These are phyloP conservation scores for Cladosporium sp. DNA, from an alignment of 2,329 filamentous ascomycete genomes.

Conservation along the genomic window DNA sequence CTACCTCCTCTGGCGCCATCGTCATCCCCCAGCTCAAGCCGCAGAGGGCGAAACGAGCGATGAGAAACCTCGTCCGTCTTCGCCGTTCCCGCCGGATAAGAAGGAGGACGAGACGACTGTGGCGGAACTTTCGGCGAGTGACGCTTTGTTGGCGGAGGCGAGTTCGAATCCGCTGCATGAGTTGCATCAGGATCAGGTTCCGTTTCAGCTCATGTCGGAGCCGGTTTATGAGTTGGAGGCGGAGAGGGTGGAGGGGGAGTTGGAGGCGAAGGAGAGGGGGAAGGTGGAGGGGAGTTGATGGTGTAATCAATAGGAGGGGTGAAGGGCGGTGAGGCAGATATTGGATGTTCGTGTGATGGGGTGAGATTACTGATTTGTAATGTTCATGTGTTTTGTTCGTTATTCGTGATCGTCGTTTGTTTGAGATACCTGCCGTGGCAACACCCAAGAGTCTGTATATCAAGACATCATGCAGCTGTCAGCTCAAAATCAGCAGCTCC, in stretches of 20 bases:
- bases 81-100: background rate
- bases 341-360: no score
- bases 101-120: background rate
- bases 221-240: constrained; percentile 7
- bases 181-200: constrained; percentile 2
- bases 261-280: background rate
- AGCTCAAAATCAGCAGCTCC: no score
- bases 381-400: no score
- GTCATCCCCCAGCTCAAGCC: background rate
- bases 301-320: no score
- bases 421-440: no score
- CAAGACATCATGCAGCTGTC: no score
- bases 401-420: no score
- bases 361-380: no score
- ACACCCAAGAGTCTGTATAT: no score
- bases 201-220: constrained; percentile 10
- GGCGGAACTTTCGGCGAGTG: background rate
- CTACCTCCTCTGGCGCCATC: constrained; percentile 5
- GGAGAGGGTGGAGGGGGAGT: background rate
- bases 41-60: background rate
- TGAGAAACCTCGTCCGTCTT: background rate
- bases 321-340: no score
- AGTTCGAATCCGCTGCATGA: constrained; percentile 1
- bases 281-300: background rate
- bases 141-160: background rate